phyloP scores from a whole-genome alignment of 768 basidiomycete genomes.

The Hygrophoropsis aurantiaca region DNA sequence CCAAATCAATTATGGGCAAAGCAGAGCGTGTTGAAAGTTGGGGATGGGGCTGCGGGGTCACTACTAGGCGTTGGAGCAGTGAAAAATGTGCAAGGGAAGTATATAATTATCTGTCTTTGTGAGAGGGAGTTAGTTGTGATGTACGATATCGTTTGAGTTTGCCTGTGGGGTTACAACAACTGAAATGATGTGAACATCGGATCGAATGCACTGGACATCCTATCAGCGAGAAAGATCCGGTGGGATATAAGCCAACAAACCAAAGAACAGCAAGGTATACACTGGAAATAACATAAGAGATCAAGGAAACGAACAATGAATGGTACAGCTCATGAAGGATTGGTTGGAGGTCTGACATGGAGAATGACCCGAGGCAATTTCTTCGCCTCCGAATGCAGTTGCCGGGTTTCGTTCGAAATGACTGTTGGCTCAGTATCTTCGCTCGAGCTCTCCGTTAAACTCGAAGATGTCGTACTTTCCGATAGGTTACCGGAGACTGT shows the following conservation, averaged over 20 bases:
- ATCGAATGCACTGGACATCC: constrained; percentile 33
- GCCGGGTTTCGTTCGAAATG: constrained; percentile 1
- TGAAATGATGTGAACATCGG: constrained; percentile 20
- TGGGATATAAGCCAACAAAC: too few species aligned
- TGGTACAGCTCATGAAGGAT: too few species aligned
- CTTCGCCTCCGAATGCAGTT: constrained; percentile 26
- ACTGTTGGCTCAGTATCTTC: neutral
- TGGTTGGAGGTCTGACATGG: constrained; percentile 43
- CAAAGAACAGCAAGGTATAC: too few species aligned
- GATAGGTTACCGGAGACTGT: neutral
- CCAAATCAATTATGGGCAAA: constrained; percentile 62
- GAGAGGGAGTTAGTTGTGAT: constrained; percentile 75
- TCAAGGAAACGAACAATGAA: too few species aligned
- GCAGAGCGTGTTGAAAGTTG: constrained; percentile 79
- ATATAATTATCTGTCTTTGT: constrained; percentile 66
- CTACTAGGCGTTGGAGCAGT: constrained; percentile 74
- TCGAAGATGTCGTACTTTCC: neutral
- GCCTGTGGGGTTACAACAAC: constrained; percentile 2
- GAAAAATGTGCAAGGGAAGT: constrained; percentile 25
- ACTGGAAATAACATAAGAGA: too few species aligned
- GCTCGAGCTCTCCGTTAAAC: neutral
- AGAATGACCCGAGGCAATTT: constrained; percentile 57
- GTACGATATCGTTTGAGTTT: constrained; percentile 31
- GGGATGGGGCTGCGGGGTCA: constrained; percentile 67
- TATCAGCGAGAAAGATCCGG: too few species aligned